phyloP scores from a whole-genome alignment of 371 early-diverging fungal genomes.

The Apophysomyces variabilis region DNA sequence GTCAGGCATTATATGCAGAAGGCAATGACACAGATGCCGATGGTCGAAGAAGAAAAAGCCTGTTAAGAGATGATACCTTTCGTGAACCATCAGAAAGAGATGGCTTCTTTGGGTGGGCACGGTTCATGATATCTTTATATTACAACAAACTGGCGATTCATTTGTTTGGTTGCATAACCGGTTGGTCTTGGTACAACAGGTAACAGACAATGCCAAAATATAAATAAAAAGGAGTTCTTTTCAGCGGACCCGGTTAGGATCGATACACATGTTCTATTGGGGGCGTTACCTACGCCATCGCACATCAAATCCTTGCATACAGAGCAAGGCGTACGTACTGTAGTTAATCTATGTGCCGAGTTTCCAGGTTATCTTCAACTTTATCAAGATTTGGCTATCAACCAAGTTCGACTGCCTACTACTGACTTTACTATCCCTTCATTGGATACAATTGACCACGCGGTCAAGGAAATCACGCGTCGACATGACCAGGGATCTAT shows the following conservation, averaged over 20 bases:
- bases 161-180: slow-evolving; percentile 45
- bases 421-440: slow-evolving; percentile 47
- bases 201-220: slow-evolving; percentile 14
- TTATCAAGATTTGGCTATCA: slow-evolving; percentile 33
- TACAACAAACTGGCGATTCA: slow-evolving; percentile 52
- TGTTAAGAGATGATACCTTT: slow-evolving; percentile 36
- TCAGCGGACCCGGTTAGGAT: slow-evolving; percentile 22
- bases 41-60: slow-evolving; percentile 13
- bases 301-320: slow-evolving; percentile 36
- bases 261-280: slow-evolving; percentile 39
- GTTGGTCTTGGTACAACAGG: slow-evolving; percentile 54
- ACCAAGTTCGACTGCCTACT: slow-evolving; percentile 43
- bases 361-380: slow-evolving; percentile 48
- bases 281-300: slow-evolving; percentile 52
- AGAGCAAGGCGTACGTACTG: slow-evolving; percentile 29
- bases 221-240: slow-evolving; percentile 1
- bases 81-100: slow-evolving; percentile 36
- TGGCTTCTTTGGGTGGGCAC: slow-evolving; percentile 35
- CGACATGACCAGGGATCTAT: slow-evolving; percentile 21
- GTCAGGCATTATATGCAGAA: slow-evolving; percentile 35
- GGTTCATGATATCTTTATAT: slow-evolving; percentile 45
- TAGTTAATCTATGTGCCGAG: slow-evolving; percentile 50
- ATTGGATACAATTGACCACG: slow-evolving; percentile 31
- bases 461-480: slow-evolving; percentile 27
- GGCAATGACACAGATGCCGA: slow-evolving; percentile 15